A percentile compares a stretch with the other conserved stretches of the same genome.
Conservation (phyloP, 192 early-diverging fungal species). For the Powellomyces hirtus region DNA sequence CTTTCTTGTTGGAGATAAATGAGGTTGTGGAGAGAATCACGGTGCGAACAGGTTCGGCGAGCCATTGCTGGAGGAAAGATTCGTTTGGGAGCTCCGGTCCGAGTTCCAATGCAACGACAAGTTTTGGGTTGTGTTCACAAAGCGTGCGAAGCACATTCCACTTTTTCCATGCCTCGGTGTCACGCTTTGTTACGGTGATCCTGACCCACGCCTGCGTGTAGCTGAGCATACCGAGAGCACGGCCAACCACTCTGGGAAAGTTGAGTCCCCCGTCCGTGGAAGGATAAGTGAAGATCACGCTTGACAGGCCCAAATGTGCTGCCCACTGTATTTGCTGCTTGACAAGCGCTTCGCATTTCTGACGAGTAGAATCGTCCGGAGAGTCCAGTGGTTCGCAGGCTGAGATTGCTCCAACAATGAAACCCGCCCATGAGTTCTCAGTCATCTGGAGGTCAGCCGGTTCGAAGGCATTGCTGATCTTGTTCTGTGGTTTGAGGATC, state of each 20-base stretch:
- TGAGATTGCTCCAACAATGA: slow-evolving; percentile 28
- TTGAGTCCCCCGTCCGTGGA: slow-evolving; percentile 39
- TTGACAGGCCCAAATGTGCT: slow-evolving; percentile 62
- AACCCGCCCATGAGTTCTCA: slow-evolving; percentile 1
- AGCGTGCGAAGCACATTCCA: slow-evolving; percentile 82
- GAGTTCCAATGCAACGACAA: slow-evolving; percentile 62
- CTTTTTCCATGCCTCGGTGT: slow-evolving; percentile 58
- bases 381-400: slow-evolving; percentile 28
- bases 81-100: slow-evolving; percentile 46
- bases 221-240: slow-evolving; percentile 28
- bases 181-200: slow-evolving; percentile 38
- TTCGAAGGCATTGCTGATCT: slow-evolving; percentile 6
- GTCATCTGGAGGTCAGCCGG: slow-evolving; percentile 19
- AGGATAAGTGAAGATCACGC: slow-evolving; percentile 52
- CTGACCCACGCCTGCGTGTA: slow-evolving; percentile 51
- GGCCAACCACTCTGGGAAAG: slow-evolving; percentile 53
- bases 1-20: slow-evolving; percentile 77
- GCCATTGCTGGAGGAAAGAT: slow-evolving; percentile 61
- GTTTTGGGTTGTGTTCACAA: slow-evolving; percentile 65
- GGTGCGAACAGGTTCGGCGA: slow-evolving; percentile 81
- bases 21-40: slow-evolving; percentile 69
- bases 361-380: background rate
- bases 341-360: slow-evolving; percentile 29
- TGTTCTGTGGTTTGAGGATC: background rate
- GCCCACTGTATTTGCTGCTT: slow-evolving; percentile 63